phyloP scores from a whole-genome alignment of 768 basidiomycete species.

The Podaxis sp. region DNA sequence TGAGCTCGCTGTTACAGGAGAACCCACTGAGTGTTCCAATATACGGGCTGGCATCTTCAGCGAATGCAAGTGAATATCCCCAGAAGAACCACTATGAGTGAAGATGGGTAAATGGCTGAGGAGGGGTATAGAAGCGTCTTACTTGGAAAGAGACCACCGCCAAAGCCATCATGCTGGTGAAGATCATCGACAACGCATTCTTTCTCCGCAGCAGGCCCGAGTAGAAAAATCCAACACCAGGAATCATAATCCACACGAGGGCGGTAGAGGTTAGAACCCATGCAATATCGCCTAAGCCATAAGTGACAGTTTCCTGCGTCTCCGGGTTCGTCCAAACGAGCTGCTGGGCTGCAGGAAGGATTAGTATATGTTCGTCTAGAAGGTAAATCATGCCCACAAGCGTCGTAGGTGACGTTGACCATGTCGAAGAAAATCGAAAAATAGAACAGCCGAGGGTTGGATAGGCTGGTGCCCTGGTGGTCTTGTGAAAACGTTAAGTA shows the following conservation, averaged over 20 bases:
- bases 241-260: constrained; percentile 84
- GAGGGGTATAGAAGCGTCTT: constrained; percentile 21
- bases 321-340: constrained; percentile 6
- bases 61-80: constrained; percentile 93
- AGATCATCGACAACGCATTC: constrained; percentile 92
- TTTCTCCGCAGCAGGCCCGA: constrained; percentile 90
- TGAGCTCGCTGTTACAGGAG: background rate
- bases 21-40: constrained; percentile 82
- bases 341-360: constrained; percentile 13
- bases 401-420: constrained; percentile 33
- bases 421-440: constrained; percentile 21
- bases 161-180: constrained; percentile 62
- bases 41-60: constrained; percentile 67
- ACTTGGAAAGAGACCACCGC: constrained; percentile 88
- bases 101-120: constrained; percentile 9
- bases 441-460: background rate
- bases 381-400: constrained; percentile 23
- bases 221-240: constrained; percentile 86
- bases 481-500: constrained; percentile 1
- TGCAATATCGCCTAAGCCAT: constrained; percentile 50
- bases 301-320: constrained; percentile 20
- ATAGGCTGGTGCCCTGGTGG: background rate
- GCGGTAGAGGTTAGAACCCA: constrained; percentile 73
- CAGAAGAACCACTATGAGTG: constrained; percentile 88
- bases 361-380: background rate